Evolutionary conservation across 495 filamentous ascomycete genomes (phyloP), one percentile per base, ranked within the genome.

Genomic region (Aspergillus nanangensis): DNA sequence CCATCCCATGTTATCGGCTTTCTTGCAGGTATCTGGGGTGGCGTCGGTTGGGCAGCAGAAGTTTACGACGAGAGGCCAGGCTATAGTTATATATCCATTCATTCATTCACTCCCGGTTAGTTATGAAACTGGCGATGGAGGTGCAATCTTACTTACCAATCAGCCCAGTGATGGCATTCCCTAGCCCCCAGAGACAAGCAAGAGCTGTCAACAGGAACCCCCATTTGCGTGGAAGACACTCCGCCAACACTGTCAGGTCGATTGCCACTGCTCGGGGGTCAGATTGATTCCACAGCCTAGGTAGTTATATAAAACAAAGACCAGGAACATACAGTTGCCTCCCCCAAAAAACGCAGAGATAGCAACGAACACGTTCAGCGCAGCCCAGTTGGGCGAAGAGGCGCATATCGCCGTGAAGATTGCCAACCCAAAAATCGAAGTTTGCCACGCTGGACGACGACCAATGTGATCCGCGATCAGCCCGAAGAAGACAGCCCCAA

Each of bases 261-360:
- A 48, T 41, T 1, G 38, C 46, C 14, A 48, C 46, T 48, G 27
- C n/a, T n/a, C n/a, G n/a, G n/a, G n/a, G n/a, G n/a, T n/a, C n/a
- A n/a, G n/a, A n/a, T n/a, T n/a, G n/a, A n/a, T 36, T 15, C 8
- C 4, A 24, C 5, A 42, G 10, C 4, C 19, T 21, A 35, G 21
- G 3, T 10, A 20, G 11, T 34, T 9, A 44, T 1, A 20, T 3
- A 8, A 11, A 25, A 5, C 8, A 19, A 10, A 3, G 25, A 34
- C 18, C 33, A 22, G 29, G 19, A 23, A 24, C 45, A 36, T 38
- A 49, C 47, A 18, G 25, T 49, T 49, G 4, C 47, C 47, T 13
- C 47, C 47, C 9, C 3, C 39, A 2, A 35, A 17, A 14, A 49
- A 15, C 20, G 19, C 19, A 17, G n/a, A 18, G 4, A 49, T 14